A percentile compares a stretch with the other conserved stretches of the same genome.
Conservation (phyloP, 768 basidiomycete genomes). For the Suillus occidentalis region DNA sequence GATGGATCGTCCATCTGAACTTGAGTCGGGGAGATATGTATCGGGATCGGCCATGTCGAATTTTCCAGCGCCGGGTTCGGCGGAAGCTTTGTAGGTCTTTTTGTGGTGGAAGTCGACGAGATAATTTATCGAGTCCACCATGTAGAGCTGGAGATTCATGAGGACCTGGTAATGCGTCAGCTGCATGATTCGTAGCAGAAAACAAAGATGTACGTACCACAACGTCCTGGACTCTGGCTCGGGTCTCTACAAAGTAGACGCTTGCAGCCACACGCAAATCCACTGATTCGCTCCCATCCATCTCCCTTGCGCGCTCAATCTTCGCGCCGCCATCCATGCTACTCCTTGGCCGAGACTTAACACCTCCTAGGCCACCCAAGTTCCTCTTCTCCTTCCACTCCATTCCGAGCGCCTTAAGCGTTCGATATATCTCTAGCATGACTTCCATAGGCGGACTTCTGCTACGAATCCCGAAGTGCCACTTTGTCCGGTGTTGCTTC, state of each 20-base stretch:
- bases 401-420: conserved; percentile 87
- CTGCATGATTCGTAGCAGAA: conserved; percentile 2
- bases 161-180: conserved; percentile 58
- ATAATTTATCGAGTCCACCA: conserved; percentile 94
- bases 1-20: conserved; percentile 58
- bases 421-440: conserved; percentile 97
- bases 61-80: conserved; percentile 63
- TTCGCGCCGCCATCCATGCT: conserved; percentile 36
- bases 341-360: conserved; percentile 35
- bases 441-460: conserved; percentile 97
- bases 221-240: conserved; percentile 86
- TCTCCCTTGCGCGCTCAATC: conserved; percentile 62
- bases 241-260: conserved; percentile 92
- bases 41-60: conserved; percentile 59
- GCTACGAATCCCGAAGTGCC: conserved; percentile 98
- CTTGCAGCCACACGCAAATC: conserved; percentile 70
- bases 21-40: conserved; percentile 40
- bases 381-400: conserved; percentile 95
- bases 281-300: conserved; percentile 58
- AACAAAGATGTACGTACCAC: conserved; percentile 57
- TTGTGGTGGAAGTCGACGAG: conserved; percentile 98
- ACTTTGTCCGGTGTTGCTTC: conserved; percentile 80
- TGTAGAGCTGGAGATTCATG: conserved; percentile 97
- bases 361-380: conserved; percentile 68
- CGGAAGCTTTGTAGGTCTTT: conserved; percentile 82